Base-by-base conservation (phyloP, 371 early-diverging fungal species). In the Saksenaea oblongispora region DNA sequence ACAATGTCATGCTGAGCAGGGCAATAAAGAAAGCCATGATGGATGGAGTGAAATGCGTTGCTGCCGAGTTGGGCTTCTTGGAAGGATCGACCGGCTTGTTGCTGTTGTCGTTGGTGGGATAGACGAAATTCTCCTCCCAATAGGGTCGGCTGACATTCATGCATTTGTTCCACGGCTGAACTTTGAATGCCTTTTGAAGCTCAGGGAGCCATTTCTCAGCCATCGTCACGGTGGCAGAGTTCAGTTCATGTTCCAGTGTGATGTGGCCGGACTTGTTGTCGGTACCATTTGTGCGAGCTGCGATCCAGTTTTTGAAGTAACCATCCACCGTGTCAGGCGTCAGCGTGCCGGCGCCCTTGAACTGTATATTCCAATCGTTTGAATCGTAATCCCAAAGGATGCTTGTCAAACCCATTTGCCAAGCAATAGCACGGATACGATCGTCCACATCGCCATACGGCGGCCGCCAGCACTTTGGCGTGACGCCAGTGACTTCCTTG, bases 391-490 rank as follows among this genome's bases (percentile, higher is more conserved):
- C 74, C 83, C 83, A 84, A 34, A 80, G 31, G 34, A 74, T 65
- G 36, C 78, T 78, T 36, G 64, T 65, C 66, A 82, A 39, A 61
- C 83, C 83, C 80, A 82, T 77, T 62, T 79, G 80, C 72, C 72
- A 73, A 18, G 83, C 79, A 70, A 81, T 78, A n/a, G 78, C 76
- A 65, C 84, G 83, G 34, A 84, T 78, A 66, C 85, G 81, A 55
- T 80, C 79, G 65, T 85, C 84, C 13, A 76, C 79, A 62, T 82
- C 84, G 56, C 80, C 79, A 70, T 72, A 83, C 36, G 86, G 83
- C 8, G 84, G 85, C 42, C 88, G 72, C 79, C 75, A 80, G 70
- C 85, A 86, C 22, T 69, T 65, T 27, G 85, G 72, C 26, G 84
- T 82, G 24, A 80, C 63, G 39, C 86, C 85, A 24, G 76, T 75